Base-by-base conservation (phyloP, 2,329 filamentous ascomycete genomes). In the Penicillium sp. region DNA sequence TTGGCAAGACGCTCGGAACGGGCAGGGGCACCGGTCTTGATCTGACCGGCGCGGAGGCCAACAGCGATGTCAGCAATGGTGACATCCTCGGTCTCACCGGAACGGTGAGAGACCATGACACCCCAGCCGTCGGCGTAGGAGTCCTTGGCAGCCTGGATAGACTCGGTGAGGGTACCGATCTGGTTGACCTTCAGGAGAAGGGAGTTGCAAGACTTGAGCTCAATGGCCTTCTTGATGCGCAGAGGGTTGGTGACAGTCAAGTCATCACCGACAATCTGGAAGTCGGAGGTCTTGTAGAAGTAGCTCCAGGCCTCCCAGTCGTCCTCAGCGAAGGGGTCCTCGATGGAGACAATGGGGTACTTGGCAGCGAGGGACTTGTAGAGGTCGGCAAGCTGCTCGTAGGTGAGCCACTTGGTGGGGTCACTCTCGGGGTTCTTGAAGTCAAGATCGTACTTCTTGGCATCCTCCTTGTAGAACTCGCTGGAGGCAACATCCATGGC, bases 291-390 rank as follows among this genome's bases (percentile, higher is more conserved):
- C 90, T 97, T 97, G 89, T 89, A 96, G 89, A 97, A 99, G 89
- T 97, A 96, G 87, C 91, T 96, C 94, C 94, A 99, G 63, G 94
- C 94, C 87, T 97, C 93, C 94, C 94, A 99, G 85, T 99, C 94
- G 75, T 97, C 94, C 87, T 99, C 94, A 66, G 91, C 93, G 82
- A 99, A 99, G 77, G 94, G 94, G 79, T 99, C 94, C 84, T 99
- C 94, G 72, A 99, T 97, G 80, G 87, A 91, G 82, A 97, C 91
- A 75, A 99, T 99, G 73, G 94, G 93, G 84, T 99, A 99, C 84
- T 96, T 97, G 85, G 88, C 85, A 77, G 86, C 84, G 62, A 99
- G 88, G 47, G 87, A 83, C 78, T 90, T 86, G 88, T 99, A 97
- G 72, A 95, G 82, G 74, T 89, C 87, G 75, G 94, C 93, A 63